Evolutionary conservation across 2,329 filamentous ascomycete genomes (phyloP).

Genomic region (Phaeoacremonium minimum): DNA sequence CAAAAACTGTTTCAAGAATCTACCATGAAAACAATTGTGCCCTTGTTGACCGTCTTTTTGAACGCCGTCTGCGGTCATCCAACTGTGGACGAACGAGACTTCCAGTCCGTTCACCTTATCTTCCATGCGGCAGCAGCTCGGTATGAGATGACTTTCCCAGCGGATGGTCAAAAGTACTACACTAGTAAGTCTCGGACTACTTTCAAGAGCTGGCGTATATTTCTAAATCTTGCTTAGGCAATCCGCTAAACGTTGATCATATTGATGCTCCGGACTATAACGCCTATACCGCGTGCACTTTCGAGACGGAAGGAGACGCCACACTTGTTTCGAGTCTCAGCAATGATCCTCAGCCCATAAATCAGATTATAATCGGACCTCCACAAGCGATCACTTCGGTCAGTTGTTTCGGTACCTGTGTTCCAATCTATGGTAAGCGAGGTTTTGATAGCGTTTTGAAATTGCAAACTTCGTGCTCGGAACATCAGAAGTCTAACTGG

Average conservation of each 20-base stretch:
- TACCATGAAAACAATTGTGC: no score
- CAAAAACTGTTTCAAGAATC: no score
- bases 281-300: constrained; percentile 35
- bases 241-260: constrained; percentile 28
- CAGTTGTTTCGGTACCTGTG: constrained; percentile 35
- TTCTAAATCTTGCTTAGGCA: constrained; percentile 22
- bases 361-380: constrained; percentile 37
- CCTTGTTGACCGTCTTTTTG: no score
- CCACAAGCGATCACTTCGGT: constrained; percentile 37
- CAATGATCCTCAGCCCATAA: constrained; percentile 19
- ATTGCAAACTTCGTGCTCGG: neutral
- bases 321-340: constrained; percentile 24
- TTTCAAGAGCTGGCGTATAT: neutral
- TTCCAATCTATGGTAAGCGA: constrained; percentile 30
- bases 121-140: constrained; percentile 36
- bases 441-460: neutral
- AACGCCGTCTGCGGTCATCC: neutral
- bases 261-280: constrained; percentile 39
- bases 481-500: no score
- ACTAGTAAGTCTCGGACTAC: constrained; percentile 32
- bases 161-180: constrained; percentile 29
- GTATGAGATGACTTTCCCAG: constrained; percentile 35
- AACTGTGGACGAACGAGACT: constrained; percentile 15
- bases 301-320: constrained; percentile 28
- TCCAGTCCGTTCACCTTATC: constrained; percentile 34